Conservation (phyloP, 768 basidiomycete species). For the Leccinellum rugosiceps region DNA sequence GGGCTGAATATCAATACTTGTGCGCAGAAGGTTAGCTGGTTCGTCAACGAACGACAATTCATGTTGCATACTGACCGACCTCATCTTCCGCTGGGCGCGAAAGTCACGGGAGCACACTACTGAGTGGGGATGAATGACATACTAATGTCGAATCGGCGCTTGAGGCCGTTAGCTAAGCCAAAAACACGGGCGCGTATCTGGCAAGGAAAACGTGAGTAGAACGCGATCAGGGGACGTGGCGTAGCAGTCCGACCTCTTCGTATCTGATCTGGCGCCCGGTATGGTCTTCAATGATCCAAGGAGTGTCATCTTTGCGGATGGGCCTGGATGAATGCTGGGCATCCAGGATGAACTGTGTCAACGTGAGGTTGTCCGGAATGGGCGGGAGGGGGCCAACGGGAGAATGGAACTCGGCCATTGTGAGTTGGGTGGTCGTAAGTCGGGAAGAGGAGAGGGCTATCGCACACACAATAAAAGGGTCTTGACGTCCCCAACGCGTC, state of each 20-base stretch:
- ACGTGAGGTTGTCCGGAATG: constrained; percentile 38
- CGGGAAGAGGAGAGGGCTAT: not conserved
- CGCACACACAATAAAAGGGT: not conserved
- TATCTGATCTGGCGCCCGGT: constrained; percentile 34
- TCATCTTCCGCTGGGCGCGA: constrained; percentile 34
- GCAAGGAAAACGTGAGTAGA: not conserved
- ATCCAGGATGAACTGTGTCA: constrained; percentile 38
- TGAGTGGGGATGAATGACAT: constrained; percentile 7
- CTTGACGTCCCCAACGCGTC: not conserved
- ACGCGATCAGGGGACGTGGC: not conserved
- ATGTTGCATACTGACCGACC: constrained; percentile 31
- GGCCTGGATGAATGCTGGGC: constrained; percentile 31
- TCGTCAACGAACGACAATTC: not conserved
- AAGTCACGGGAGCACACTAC: not conserved
- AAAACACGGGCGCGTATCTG: constrained; percentile 36
- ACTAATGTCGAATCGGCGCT: constrained; percentile 34
- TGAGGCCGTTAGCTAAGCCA: constrained; percentile 39
- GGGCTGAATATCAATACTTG: constrained; percentile 63
- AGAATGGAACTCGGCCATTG: constrained; percentile 30
- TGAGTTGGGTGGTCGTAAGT: not conserved
- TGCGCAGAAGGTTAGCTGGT: constrained; percentile 3
- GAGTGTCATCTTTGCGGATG: constrained; percentile 18
- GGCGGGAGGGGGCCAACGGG: constrained; percentile 29
- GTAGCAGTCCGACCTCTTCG: constrained; percentile 33
- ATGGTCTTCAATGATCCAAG: constrained; percentile 43